Percentiles rank a stretch among this genome's conserved stretches.
phyloP scores from a whole-genome alignment of 495 filamentous ascomycete species.

The Choiromyces venosus region DNA sequence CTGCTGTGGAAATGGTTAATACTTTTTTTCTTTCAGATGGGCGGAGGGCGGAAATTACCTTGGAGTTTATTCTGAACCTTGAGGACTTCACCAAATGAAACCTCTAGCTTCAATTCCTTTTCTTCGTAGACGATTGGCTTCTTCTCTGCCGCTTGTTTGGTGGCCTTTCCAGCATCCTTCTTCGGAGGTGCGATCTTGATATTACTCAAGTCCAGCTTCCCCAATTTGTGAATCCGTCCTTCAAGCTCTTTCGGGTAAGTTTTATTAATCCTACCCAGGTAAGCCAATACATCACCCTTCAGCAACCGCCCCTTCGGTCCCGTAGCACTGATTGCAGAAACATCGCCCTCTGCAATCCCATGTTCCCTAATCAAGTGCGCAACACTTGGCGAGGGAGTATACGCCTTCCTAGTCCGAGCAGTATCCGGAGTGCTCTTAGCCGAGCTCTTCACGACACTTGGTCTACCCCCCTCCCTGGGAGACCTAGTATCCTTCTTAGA shows the following conservation, averaged over 20 bases:
- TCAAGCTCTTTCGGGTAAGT: slow-evolving; percentile 65
- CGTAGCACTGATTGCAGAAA: slow-evolving; percentile 73
- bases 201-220: slow-evolving; percentile 87
- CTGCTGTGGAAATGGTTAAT: slow-evolving; percentile 32
- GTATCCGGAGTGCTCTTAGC: slow-evolving; percentile 21
- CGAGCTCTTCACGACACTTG: slow-evolving; percentile 18
- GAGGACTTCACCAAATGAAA: slow-evolving; percentile 71
- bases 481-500: slow-evolving; percentile 32
- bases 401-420: slow-evolving; percentile 37
- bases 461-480: slow-evolving; percentile 9
- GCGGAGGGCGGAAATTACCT: slow-evolving; percentile 34
- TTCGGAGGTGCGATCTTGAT: slow-evolving; percentile 69
- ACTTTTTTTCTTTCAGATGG: background rate
- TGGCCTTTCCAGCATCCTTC: slow-evolving; percentile 45
- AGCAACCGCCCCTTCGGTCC: slow-evolving; percentile 85
- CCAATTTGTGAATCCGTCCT: slow-evolving; percentile 62
- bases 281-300: slow-evolving; percentile 92
- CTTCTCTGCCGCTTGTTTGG: slow-evolving; percentile 43
- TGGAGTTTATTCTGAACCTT: slow-evolving; percentile 75
- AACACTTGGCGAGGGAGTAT: slow-evolving; percentile 61
- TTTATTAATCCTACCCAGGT: slow-evolving; percentile 68
- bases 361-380: slow-evolving; percentile 71
- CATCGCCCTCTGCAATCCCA: slow-evolving; percentile 62
- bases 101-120: slow-evolving; percentile 58
- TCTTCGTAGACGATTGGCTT: slow-evolving; percentile 47